Evolutionary conservation across 2,329 filamentous ascomycete genomes (phyloP).

Genomic region (Ophiostoma novo-ulmi): DNA sequence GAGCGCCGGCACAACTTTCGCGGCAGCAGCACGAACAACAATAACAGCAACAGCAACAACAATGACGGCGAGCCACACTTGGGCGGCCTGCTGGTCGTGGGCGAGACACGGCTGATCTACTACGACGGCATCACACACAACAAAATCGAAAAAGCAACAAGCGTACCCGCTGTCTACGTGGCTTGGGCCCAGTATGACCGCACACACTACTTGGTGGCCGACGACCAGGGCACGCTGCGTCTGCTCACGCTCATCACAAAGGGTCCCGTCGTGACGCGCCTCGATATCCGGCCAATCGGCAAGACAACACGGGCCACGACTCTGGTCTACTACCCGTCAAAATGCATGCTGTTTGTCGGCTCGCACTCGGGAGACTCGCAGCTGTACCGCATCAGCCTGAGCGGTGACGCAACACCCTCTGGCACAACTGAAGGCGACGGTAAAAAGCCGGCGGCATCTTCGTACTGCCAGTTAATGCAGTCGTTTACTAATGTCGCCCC

Average conservation of each 20-base stretch:
- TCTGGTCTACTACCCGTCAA: slow-evolving; percentile 71
- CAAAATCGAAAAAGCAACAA: slow-evolving; percentile 58
- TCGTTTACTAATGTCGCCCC: slow-evolving; percentile 80
- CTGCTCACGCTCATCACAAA: slow-evolving; percentile 72
- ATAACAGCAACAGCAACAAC: slow-evolving; percentile 28
- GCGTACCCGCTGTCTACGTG: slow-evolving; percentile 79
- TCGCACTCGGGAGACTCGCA: slow-evolving; percentile 93
- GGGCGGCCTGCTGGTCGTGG: slow-evolving; percentile 68
- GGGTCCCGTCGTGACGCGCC: slow-evolving; percentile 62
- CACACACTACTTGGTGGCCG: slow-evolving; percentile 78
- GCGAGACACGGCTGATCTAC: slow-evolving; percentile 78
- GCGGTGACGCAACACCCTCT: slow-evolving; percentile 30
- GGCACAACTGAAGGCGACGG: background rate
- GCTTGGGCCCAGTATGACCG: slow-evolving; percentile 83
- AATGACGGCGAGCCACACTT: slow-evolving; percentile 51
- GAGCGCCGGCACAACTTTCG: slow-evolving; percentile 58
- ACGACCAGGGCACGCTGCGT: slow-evolving; percentile 83
- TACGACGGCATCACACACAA: slow-evolving; percentile 71
- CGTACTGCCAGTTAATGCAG: slow-evolving; percentile 61
- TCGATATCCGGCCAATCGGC: slow-evolving; percentile 63
- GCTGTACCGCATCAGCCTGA: slow-evolving; percentile 62
- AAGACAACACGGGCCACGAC: slow-evolving; percentile 68
- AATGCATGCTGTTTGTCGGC: slow-evolving; percentile 73
- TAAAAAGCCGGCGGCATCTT: background rate
- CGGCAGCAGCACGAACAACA: slow-evolving; percentile 34